These are phyloP conservation scores for Brassica balearica DNA, from an alignment of 441 rosid species.

Conservation along the genomic window DNA sequence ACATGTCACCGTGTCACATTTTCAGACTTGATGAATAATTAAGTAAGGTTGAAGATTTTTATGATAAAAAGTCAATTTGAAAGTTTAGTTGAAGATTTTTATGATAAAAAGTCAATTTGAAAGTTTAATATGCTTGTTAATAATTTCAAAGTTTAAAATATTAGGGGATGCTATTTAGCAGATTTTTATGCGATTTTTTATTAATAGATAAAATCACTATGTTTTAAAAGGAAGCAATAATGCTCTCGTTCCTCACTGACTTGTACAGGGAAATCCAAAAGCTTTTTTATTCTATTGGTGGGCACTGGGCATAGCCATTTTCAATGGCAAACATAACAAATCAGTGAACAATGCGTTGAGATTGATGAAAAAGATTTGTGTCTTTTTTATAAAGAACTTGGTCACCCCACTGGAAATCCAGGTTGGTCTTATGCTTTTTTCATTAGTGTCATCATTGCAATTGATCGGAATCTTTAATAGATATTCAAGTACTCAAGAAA, in stretches of 20 bases:
- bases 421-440: conserved; percentile 36
- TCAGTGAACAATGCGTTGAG: conserved; percentile 40
- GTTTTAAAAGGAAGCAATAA: not conserved
- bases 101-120: too few species aligned
- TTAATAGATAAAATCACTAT: not conserved
- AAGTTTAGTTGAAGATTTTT: too few species aligned
- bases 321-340: conserved; percentile 37
- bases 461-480: conserved; percentile 27
- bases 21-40: too few species aligned
- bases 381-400: conserved; percentile 54
- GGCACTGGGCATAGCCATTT: conserved; percentile 40
- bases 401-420: conserved; percentile 47
- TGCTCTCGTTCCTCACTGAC: conserved; percentile 2
- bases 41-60: too few species aligned
- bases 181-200: too few species aligned
- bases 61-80: too few species aligned
- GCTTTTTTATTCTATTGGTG: conserved; percentile 39
- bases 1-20: too few species aligned
- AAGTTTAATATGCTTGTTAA: too few species aligned
- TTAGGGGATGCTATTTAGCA: too few species aligned
- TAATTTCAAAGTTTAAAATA: too few species aligned
- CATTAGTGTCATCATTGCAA: conserved; percentile 28
- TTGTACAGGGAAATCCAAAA: conserved; percentile 45
- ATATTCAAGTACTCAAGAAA: conserved; percentile 20
- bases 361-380: conserved; percentile 50